Evolutionary conservation across 2,329 filamentous ascomycete genomes (phyloP).

Genomic region (Fusarium palustre): DNA sequence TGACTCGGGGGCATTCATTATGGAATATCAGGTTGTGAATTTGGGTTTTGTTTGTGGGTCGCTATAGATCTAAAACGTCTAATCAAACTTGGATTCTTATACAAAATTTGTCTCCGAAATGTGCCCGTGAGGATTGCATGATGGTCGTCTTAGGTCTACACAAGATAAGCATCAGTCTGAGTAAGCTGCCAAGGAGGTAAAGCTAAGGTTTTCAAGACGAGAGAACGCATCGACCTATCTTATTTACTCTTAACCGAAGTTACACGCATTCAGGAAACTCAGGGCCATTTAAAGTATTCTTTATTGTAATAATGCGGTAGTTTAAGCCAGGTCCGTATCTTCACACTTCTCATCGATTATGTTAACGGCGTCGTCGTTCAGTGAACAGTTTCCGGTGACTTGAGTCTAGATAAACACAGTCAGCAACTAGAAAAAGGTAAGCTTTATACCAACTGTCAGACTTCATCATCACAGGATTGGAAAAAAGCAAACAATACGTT

Average conservation of each 20-base stretch:
- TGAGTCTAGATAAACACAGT: background rate
- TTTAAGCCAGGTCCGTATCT: rapidly evolving
- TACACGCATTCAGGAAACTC: rapidly evolving
- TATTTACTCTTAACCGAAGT: background rate
- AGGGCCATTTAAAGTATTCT: rapidly evolving
- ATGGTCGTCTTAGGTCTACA: rapidly evolving
- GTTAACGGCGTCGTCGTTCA: background rate
- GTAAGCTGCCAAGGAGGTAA: background rate
- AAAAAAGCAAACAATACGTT: too few species aligned
- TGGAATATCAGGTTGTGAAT: background rate
- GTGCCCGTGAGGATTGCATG: background rate
- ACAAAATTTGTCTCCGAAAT: background rate
- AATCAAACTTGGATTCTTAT: background rate
- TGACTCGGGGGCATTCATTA: slow-evolving; percentile 9
- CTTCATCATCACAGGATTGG: too few species aligned
- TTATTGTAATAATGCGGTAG: background rate
- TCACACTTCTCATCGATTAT: rapidly evolving
- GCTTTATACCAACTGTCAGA: too few species aligned
- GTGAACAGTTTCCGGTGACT: background rate
- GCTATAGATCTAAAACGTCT: rapidly evolving
- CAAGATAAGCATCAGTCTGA: background rate
- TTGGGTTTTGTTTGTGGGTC: rapidly evolving
- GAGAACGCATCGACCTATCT: background rate
- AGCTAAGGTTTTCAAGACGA: background rate
- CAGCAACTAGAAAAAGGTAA: background rate